Base-by-base conservation (phyloP, 208 protist species). In the Acanthamoeba rhysodes region DNA sequence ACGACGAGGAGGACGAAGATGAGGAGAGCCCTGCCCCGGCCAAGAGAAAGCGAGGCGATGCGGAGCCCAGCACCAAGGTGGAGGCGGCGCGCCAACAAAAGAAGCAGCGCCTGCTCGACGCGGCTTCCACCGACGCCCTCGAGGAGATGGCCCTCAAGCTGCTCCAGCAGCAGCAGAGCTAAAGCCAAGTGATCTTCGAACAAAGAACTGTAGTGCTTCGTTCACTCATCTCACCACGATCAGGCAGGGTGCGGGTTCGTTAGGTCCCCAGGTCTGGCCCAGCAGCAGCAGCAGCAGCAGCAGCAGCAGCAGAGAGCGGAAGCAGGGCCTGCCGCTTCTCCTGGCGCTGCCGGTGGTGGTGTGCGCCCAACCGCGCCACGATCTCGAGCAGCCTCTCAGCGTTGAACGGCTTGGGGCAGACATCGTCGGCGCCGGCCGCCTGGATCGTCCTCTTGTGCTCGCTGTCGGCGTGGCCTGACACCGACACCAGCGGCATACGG, bases 91-190 rank as follows among this genome's bases (percentile, higher is more conserved):
- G 29, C 45, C 45, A 88, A 24, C 27, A 45, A 9, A 88, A 88
- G 53, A 88, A 34, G 80, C 50, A 55, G 53, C 29, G 48, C 29
- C 9, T 48, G 8, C n/a, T 90, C 18, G 91, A 95, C 10, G 22
- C 29, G 7, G 91, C 91, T 14, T 87, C 68, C 8, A 93, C 87
- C 8, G 57, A 74, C 62, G 90, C 24, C 27, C 48, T 94, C 9
- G 90, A 94, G 37, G 90, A 27, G 24, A 32, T 76, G 24, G 90
- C 90, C 7, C 48, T 94, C 16, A 53, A 53, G 68, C 29, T 94
- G 32, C 70, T 94, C 41, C 68, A 76, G 10, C 8, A 12, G 12
- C 50, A 57, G 12, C 50, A 57, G 50, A 18, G 50, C 50, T 57
- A 18, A 18, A 55, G 50, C 50, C 0, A 57, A 41, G n/a, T n/a